Evolutionary conservation across 1,284 basidiomycete genomes (phyloP).

Genomic region (Cryptococcus sp.): DNA sequence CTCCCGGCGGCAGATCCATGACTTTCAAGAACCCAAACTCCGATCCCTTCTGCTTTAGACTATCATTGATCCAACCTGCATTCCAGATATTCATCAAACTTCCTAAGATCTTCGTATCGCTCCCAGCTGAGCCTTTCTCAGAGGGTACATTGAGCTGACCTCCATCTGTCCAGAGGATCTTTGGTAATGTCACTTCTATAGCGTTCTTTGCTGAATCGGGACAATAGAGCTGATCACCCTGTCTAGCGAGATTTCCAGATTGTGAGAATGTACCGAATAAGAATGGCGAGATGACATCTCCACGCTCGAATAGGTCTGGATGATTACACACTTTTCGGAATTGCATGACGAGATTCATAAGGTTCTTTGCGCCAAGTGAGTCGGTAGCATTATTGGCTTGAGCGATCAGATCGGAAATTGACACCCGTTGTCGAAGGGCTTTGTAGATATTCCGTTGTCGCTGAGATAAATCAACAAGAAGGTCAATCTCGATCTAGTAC

Average conservation of each 20-base stretch:
- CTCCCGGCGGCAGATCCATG: conserved; percentile 59
- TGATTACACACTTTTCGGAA: conserved; percentile 99
- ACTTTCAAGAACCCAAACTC: conserved; percentile 73
- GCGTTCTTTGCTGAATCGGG: conserved; percentile 76
- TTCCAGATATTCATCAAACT: conserved; percentile 90
- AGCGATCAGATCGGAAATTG: conserved; percentile 87
- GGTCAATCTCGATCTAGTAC: conserved; percentile 85
- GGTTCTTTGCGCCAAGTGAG: conserved; percentile 56
- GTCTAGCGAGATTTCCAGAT: conserved; percentile 74
- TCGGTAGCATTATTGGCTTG: conserved; percentile 87
- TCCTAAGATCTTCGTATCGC: conserved; percentile 60
- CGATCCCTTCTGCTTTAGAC: conserved; percentile 56
- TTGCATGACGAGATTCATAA: conserved; percentile 99
- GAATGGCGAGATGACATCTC: conserved; percentile 89
- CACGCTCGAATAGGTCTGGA: conserved; percentile 95
- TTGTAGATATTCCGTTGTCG: conserved; percentile 91
- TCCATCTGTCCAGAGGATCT: conserved; percentile 72
- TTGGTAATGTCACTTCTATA: conserved; percentile 73
- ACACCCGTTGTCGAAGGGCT: conserved; percentile 85
- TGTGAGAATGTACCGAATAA: conserved; percentile 80
- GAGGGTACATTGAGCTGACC: conserved; percentile 65
- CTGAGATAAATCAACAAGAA: conserved; percentile 90
- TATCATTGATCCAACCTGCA: conserved; percentile 69
- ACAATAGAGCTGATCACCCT: conserved; percentile 76
- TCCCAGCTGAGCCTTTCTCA: conserved; percentile 55